These are phyloP conservation scores for Botrytis medusae DNA, from an alignment of 2,329 filamentous ascomycete species.

Conservation along the genomic window DNA sequence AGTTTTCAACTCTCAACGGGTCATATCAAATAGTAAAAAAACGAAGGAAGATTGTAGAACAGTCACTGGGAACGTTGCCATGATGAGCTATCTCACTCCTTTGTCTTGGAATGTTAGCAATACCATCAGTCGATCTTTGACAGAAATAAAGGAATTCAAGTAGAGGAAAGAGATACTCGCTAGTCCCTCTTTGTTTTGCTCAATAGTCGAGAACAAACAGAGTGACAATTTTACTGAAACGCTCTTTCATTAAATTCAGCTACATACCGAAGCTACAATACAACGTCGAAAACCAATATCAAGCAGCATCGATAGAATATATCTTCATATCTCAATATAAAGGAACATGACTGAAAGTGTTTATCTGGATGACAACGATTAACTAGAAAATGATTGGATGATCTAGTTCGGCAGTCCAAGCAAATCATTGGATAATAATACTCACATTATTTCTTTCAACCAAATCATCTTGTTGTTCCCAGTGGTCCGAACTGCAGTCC, in stretches of 20 bases:
- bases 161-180: background rate
- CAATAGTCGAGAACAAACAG: background rate
- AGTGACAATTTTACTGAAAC: background rate
- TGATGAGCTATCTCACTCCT: background rate
- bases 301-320: background rate
- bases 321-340: background rate
- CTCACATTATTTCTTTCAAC: background rate
- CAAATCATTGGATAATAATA: background rate
- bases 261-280: background rate
- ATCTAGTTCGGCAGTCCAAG: background rate
- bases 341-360: background rate
- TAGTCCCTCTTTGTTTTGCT: background rate
- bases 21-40: background rate
- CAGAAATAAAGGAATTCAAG: background rate
- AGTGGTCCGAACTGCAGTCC: background rate
- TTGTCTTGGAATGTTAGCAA: background rate
- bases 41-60: background rate
- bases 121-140: background rate
- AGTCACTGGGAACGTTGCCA: background rate
- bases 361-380: background rate
- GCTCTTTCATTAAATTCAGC: background rate
- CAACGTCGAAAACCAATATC: background rate
- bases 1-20: background rate
- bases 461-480: background rate
- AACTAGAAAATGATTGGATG: background rate